phyloP scores from a whole-genome alignment of 2,329 filamentous ascomycete genomes.

The Colletotrichum spaethianum region DNA sequence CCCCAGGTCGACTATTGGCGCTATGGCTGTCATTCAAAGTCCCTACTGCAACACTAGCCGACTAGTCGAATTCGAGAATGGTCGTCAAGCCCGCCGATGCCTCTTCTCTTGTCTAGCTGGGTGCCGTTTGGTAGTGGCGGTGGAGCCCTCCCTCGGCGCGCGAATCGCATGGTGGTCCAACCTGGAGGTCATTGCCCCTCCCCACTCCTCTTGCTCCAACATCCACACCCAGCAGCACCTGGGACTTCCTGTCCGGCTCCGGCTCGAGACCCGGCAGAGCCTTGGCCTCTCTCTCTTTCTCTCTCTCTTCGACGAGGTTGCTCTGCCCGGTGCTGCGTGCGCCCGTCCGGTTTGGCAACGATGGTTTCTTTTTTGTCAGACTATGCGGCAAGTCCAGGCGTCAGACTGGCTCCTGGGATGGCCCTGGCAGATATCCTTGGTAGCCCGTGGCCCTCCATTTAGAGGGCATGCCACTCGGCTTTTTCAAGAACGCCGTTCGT shows the following conservation, averaged over 20 bases:
- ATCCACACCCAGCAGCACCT: background rate
- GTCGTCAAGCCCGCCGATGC: background rate
- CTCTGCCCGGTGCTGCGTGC: background rate
- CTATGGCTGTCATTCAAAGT: slow-evolving; percentile 2
- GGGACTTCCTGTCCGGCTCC: slow-evolving; percentile 29
- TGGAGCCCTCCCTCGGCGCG: slow-evolving; percentile 12
- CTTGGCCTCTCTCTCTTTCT: background rate
- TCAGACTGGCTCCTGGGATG: slow-evolving; percentile 22
- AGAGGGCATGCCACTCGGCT: background rate
- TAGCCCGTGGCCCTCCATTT: slow-evolving; percentile 15
- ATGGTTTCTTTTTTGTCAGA: background rate
- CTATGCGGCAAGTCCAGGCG: slow-evolving; percentile 7
- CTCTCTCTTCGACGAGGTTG: background rate
- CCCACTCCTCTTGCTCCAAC: slow-evolving; percentile 40
- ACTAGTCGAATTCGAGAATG: slow-evolving; percentile 30
- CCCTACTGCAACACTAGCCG: slow-evolving; percentile 24
- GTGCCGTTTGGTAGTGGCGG: slow-evolving; percentile 17
- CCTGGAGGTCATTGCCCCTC: slow-evolving; percentile 47
- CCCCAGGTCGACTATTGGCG: slow-evolving; percentile 10
- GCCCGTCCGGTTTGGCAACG: background rate
- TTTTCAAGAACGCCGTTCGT: slow-evolving; percentile 35
- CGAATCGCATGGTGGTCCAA: slow-evolving; percentile 41
- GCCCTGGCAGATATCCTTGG: slow-evolving; percentile 14
- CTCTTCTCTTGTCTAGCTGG: slow-evolving; percentile 11
- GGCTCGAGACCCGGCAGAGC: slow-evolving; percentile 24